These are phyloP conservation scores for Platanthera guangdongensis DNA, from an alignment of 106 monocot species.

Conservation along the genomic window DNA sequence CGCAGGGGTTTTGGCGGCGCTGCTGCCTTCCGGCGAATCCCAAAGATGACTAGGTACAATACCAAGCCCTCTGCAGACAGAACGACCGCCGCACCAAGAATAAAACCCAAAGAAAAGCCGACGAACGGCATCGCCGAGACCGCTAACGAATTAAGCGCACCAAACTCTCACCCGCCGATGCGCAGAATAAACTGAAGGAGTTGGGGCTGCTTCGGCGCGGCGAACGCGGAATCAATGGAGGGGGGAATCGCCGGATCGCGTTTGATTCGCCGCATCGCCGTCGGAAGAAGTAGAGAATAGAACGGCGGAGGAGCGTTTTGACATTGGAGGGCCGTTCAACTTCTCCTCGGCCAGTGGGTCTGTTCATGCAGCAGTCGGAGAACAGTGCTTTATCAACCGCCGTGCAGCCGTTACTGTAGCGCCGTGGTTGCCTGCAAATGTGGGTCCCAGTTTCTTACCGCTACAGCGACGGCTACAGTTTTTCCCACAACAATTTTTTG, in stretches of 20 bases:
- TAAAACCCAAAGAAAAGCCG: slow-evolving; percentile 25
- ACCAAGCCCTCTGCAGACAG: slow-evolving; percentile 22
- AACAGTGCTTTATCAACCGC: neutral
- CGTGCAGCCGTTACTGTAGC: neutral
- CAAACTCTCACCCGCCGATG: neutral
- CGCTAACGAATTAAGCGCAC: neutral
- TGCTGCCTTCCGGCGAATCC: slow-evolving; percentile 19
- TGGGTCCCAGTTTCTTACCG: neutral
- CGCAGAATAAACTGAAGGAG: neutral
- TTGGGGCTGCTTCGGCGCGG: neutral
- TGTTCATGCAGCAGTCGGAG: neutral
- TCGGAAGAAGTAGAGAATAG: neutral
- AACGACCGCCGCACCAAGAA: slow-evolving; percentile 26
- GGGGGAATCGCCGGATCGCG: neutral
- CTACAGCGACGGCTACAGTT: neutral
- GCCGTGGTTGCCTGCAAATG: neutral
- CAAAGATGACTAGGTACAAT: slow-evolving; percentile 15
- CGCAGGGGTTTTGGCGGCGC: neutral
- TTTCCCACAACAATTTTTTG: no score
- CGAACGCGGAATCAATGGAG: neutral
- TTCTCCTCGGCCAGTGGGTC: neutral
- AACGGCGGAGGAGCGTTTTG: neutral
- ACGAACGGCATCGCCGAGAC: slow-evolving; percentile 11
- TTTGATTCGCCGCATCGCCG: neutral
- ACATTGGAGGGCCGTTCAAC: neutral